phyloP scores from a whole-genome alignment of 1,284 basidiomycete genomes.

The Ceratobasidium theobromae region DNA sequence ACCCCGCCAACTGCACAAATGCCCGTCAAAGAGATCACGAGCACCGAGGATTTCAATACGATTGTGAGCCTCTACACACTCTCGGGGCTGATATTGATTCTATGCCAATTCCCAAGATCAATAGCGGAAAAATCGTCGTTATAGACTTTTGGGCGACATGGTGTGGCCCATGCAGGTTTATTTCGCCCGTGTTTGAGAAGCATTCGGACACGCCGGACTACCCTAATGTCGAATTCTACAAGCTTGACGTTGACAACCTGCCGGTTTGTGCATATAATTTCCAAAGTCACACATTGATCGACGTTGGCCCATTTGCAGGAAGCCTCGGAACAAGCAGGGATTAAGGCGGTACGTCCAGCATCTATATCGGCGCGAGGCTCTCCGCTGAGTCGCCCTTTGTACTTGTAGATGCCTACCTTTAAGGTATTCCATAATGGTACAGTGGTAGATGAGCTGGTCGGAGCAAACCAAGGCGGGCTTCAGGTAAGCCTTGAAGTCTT shows the following conservation, averaged over 20 bases:
- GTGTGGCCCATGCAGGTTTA: slow-evolving; percentile 24
- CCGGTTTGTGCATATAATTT: slow-evolving; percentile 11
- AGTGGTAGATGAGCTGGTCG: too few relatives aligned
- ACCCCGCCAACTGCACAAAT: neutral
- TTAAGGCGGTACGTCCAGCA: neutral
- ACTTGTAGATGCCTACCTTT: slow-evolving; percentile 21
- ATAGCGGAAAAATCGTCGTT: neutral
- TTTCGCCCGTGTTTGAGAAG: slow-evolving; percentile 3
- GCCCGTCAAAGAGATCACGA: neutral
- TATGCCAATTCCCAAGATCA: neutral
- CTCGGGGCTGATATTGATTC: neutral
- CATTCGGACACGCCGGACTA: neutral
- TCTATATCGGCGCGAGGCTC: too few relatives aligned
- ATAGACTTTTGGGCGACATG: slow-evolving; percentile 25
- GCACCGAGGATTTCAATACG: neutral
- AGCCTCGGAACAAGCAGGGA: slow-evolving; percentile 8
- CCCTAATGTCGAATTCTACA: slow-evolving; percentile 4
- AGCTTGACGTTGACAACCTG: slow-evolving; percentile 1
- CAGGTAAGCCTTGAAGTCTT: too few relatives aligned
- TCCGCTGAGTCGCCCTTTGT: too few relatives aligned
- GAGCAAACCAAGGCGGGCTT: too few relatives aligned
- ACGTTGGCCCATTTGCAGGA: neutral
- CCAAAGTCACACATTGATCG: too few relatives aligned
- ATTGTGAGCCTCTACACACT: neutral
- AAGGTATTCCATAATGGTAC: too few relatives aligned